Evolutionary conservation across 2,329 filamentous ascomycete species (phyloP), one percentile per base, ranked within the genome.

Genomic region (Biscogniauxia marginata): DNA sequence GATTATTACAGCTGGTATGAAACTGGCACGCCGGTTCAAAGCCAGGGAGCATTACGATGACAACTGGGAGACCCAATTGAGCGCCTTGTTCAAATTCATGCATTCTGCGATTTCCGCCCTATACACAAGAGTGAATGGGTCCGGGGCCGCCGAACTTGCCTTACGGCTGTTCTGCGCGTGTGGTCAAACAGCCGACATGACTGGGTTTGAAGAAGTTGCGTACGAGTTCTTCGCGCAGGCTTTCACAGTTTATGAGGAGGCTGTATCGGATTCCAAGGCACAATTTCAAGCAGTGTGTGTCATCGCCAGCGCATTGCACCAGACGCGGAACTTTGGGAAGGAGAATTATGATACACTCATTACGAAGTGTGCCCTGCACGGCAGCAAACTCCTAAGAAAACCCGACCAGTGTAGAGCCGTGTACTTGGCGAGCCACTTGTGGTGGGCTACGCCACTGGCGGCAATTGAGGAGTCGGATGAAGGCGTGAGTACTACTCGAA

Each of bases 271-370:
- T 72, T 96, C 92, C 16, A 88, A 96, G 72, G 93, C 93, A 13
- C 95, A 99, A 72, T 99, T 98, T 79, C 95, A 99, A 76, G 93
- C 95, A 1, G 95, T 99, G 0, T 97, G 93, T 65, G 88, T 97
- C 43, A 92, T 99, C 67, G 91, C 93, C 2, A 91, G 89, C 55
- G 91, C 90, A 4, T 79, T 99, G 55, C 93, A 97, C 70, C 88
- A 91, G 62, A 93, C 91, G 11, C 83, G 93, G 56, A 88, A 93
- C 68, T 99, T 99, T 72, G 88, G 90, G 60, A 93, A 93, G 72
- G 95, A 99, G 75, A 99, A 98, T 70, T 99, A 98, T 74, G 96
- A 99, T 73, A 99, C 95, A 0, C 80, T 99, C 30, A 99, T 99
- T 70, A 99, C 95, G 8, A 99, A 99, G 75, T 96, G 92, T 64